Percentiles rank a stretch among this genome's conserved stretches.
Evolutionary conservation across 495 filamentous ascomycete genomes (phyloP).

Genomic region (Penicillium macrosclerotiorum): DNA sequence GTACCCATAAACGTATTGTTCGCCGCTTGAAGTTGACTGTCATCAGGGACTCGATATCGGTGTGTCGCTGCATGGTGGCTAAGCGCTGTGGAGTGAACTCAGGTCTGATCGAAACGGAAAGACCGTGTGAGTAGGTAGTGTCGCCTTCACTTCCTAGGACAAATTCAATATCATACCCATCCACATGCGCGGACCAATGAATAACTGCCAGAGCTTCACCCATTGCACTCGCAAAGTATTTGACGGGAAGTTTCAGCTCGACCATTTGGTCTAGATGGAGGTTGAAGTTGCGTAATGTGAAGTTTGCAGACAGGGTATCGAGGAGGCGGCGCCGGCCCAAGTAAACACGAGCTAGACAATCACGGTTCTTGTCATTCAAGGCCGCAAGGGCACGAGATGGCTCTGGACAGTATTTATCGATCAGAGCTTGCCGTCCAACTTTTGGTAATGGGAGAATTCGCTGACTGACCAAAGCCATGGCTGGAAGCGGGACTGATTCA

Average conservation of each 20-base stretch:
- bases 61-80: neutral
- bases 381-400: constrained; percentile 13
- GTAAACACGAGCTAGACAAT: constrained; percentile 43
- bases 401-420: constrained; percentile 28
- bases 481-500: constrained; percentile 11
- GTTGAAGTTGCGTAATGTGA: constrained; percentile 42
- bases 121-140: neutral
- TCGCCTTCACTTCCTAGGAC: constrained; percentile 32
- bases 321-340: constrained; percentile 28
- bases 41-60: neutral
- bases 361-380: constrained; percentile 25
- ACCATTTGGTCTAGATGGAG: constrained; percentile 44
- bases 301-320: constrained; percentile 11
- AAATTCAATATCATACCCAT: constrained; percentile 46
- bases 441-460: constrained; percentile 36
- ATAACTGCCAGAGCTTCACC: constrained; percentile 39
- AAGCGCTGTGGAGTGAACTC: neutral
- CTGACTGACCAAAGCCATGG: constrained; percentile 26
- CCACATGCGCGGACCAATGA: constrained; percentile 36
- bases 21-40: neutral
- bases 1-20: constrained; percentile 25
- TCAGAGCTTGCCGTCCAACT: constrained; percentile 22
- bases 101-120: neutral
- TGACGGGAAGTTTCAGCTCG: constrained; percentile 17
- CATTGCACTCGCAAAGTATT: constrained; percentile 27